Percentiles rank a stretch among this genome's conserved stretches.
phyloP scores from a whole-genome alignment of 2,329 filamentous ascomycete species.

The Colletotrichum tanaceti region DNA sequence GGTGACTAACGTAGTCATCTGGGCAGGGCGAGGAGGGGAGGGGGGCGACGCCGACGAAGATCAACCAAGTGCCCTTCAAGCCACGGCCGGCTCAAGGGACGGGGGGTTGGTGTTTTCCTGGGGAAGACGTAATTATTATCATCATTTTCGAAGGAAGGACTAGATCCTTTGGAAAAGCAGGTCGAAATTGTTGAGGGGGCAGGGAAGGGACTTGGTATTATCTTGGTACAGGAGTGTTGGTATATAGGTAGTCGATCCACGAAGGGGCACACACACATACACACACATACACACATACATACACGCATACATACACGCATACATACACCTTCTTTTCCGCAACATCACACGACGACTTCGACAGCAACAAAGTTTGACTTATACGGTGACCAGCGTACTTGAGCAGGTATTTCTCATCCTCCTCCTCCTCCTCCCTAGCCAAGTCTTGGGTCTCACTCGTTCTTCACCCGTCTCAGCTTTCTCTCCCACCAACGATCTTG shows the following conservation, averaged over 20 bases:
- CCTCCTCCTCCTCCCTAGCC: not conserved
- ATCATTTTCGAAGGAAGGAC: not conserved
- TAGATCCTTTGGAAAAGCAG: too few relatives aligned
- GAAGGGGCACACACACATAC: not conserved
- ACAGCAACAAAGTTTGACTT: not conserved
- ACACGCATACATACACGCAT: too few relatives aligned
- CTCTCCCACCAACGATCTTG: not conserved
- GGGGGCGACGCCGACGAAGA: too few relatives aligned
- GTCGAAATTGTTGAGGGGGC: not conserved
- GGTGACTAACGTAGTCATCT: constrained; percentile 4
- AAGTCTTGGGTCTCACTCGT: not conserved
- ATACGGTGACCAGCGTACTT: not conserved
- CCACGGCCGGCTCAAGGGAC: not conserved
- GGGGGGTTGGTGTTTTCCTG: not conserved
- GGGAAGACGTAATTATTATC: constrained; percentile 3
- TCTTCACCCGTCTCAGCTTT: not conserved
- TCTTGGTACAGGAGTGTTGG: not conserved
- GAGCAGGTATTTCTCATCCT: too few relatives aligned
- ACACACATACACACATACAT: not conserved
- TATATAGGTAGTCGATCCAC: not conserved
- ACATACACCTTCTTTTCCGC: not conserved
- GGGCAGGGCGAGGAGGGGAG: not conserved
- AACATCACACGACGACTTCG: constrained; percentile 16
- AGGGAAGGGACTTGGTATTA: too few relatives aligned
- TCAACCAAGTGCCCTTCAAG: not conserved